A percentile compares a stretch with the other conserved stretches of the same genome.
Conservation (phyloP, 2,329 filamentous ascomycete genomes). For the Neonectria punicea region DNA sequence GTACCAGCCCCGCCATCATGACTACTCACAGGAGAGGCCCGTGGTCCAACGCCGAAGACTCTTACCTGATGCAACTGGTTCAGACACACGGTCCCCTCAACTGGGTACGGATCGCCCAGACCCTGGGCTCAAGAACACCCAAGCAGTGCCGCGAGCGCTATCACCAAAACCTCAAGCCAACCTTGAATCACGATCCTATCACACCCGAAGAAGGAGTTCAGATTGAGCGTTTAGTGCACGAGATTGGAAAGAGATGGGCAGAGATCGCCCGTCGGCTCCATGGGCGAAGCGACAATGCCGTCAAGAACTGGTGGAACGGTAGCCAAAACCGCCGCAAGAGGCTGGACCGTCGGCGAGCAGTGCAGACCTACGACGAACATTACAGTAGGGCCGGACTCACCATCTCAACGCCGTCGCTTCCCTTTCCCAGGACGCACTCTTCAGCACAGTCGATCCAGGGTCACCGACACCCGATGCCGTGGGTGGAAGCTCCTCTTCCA, state of each 20-base stretch:
- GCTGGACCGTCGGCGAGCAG: slow-evolving; percentile 53
- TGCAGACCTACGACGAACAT: slow-evolving; percentile 37
- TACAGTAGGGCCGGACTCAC: slow-evolving; percentile 45
- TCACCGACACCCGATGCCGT: slow-evolving; percentile 37
- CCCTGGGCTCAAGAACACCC: slow-evolving; percentile 80
- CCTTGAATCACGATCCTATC: slow-evolving; percentile 79
- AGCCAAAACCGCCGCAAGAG: slow-evolving; percentile 83
- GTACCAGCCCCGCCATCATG: slow-evolving; percentile 26
- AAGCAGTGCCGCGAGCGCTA: slow-evolving; percentile 97
- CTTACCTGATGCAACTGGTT: slow-evolving; percentile 76
- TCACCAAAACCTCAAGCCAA: slow-evolving; percentile 89
- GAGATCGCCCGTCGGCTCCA: slow-evolving; percentile 86
- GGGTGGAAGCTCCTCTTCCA: slow-evolving; percentile 48
- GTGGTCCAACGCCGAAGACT: slow-evolving; percentile 84
- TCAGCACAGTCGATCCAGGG: slow-evolving; percentile 30
- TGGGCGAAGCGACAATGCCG: slow-evolving; percentile 91
- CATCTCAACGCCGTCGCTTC: slow-evolving; percentile 35
- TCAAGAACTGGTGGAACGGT: slow-evolving; percentile 99
- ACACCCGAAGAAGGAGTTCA: slow-evolving; percentile 73
- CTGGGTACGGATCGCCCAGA: slow-evolving; percentile 87
- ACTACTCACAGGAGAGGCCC: slow-evolving; percentile 69
- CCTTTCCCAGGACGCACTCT: slow-evolving; percentile 27
- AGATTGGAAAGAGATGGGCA: slow-evolving; percentile 90
- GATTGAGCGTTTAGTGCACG: slow-evolving; percentile 81
- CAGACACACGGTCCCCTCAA: slow-evolving; percentile 79